Conservation (phyloP, 1,284 basidiomycete genomes). For the Fomitopsis schrenkii region DNA sequence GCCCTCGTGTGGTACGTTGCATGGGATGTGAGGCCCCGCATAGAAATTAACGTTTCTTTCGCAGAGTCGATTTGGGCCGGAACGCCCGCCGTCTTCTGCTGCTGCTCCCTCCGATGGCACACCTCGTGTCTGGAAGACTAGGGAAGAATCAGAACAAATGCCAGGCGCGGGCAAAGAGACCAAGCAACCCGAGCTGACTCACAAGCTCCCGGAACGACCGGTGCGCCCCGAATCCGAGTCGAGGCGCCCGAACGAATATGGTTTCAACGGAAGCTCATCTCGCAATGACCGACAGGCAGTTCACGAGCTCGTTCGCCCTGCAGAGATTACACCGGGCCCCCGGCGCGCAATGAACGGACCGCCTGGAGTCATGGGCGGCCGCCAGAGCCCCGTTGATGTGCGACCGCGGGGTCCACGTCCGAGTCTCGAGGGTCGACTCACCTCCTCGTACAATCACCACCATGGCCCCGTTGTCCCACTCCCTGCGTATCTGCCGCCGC, state of each 20-base stretch:
- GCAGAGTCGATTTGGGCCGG: slow-evolving; percentile 4
- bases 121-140: slow-evolving; percentile 1
- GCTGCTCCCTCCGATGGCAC: neutral
- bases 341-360: neutral
- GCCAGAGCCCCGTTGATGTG: neutral
- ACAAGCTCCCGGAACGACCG: neutral
- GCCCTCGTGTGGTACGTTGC: slow-evolving; percentile 1
- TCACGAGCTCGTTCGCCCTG: neutral
- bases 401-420: neutral
- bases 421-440: slow-evolving; percentile 8
- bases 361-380: neutral
- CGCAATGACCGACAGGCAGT: neutral
- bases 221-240: neutral
- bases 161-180: neutral
- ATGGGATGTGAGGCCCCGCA: too few species aligned
- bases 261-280: neutral
- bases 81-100: neutral
- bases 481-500: slow-evolving; percentile 2
- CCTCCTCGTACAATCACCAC: neutral
- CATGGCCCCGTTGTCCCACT: neutral
- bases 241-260: neutral
- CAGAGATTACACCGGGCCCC: neutral
- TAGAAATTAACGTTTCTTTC: neutral
- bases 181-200: neutral
- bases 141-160: neutral